Evolutionary conservation across 1,284 basidiomycete genomes (phyloP), one percentile per base, ranked within the genome.

Genomic region (Ceratobasidium sp.): DNA sequence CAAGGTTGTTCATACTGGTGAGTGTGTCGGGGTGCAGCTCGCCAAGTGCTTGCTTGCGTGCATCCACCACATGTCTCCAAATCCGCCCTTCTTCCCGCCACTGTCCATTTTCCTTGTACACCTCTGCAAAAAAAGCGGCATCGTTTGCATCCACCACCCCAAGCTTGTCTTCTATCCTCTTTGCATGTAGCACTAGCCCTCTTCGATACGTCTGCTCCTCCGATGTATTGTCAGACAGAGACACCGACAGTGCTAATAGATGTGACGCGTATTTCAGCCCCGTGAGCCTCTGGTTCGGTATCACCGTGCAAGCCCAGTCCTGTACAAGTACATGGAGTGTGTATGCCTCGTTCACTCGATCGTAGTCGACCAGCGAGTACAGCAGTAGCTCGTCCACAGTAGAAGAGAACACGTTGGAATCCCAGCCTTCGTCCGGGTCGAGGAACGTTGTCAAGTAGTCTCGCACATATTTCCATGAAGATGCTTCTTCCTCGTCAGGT

Each of bases 351-450:
- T 63, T 63, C 0, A 49, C 24, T 29, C 61, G 61, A 27, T 63
- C 61, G 16, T 63, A 49, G 22, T 11, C 11, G 8, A 63, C 19
- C 11, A 63, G 61, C 41, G 61, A 63, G 46, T 48, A 63, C 8
- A 16, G 22, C 4, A 29, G 0, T 13, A 63, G 3, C 46, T 63
- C 61, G 11, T 9, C 24, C 43, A 58, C 43, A 24, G 22, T 16
- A 2, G n/a, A 1, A 3, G 31, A 37, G 48, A 65, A 65, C 8
- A 9, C 11, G 27, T 14, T n/a, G 1, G 39, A 49, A n/a, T 65
- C 63, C 63, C 63, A 65, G 24, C 1, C 1, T 1, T 29, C 9
- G 19, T 24, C 34, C 14, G 27, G 8, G 24, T 51, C 46, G 16
- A 65, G 34, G 16, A 65, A 65, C 7, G 13, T 8, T 5, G 13